Evolutionary conservation across 306 rosid genomes (phyloP).

Genomic region (Dalbergia oliveri): DNA sequence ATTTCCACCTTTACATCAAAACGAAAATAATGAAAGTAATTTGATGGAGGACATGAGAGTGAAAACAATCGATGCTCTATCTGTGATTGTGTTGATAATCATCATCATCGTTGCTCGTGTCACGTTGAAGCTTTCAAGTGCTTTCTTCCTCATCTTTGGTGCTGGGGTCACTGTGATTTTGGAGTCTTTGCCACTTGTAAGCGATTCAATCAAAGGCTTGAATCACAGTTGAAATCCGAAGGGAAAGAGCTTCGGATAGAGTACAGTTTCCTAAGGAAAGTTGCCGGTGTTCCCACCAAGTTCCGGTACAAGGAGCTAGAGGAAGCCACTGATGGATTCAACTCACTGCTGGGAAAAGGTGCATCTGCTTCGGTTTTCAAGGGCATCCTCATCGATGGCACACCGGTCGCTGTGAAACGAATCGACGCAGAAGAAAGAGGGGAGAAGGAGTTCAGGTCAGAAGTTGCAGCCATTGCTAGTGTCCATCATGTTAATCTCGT

Average conservation of each 20-base stretch:
- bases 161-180: conserved; percentile 64
- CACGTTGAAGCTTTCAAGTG: conserved; percentile 53
- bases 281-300: conserved; percentile 86
- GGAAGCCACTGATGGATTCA: conserved; percentile 81
- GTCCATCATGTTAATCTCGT: conserved; percentile 88
- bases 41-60: conserved; percentile 82
- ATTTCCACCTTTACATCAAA: neutral
- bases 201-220: conserved; percentile 70
- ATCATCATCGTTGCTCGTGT: conserved; percentile 67
- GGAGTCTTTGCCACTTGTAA: conserved; percentile 63
- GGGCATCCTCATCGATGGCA: conserved; percentile 85
- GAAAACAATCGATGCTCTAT: conserved; percentile 49
- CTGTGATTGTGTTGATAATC: conserved; percentile 55
- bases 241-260: conserved; percentile 89
- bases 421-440: conserved; percentile 69
- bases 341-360: conserved; percentile 71
- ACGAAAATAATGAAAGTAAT: conserved; percentile 40
- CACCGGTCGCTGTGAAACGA: conserved; percentile 81
- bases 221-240: conserved; percentile 62
- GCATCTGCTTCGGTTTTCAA: conserved; percentile 82
- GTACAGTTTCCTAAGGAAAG: conserved; percentile 85
- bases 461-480: conserved; percentile 91
- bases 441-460: conserved; percentile 85
- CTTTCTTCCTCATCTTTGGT: conserved; percentile 82
- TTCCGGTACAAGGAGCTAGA: conserved; percentile 81